Evolutionary conservation across 2,329 filamentous ascomycete genomes (phyloP).

Genomic region (Trichophyton benhamiae): DNA sequence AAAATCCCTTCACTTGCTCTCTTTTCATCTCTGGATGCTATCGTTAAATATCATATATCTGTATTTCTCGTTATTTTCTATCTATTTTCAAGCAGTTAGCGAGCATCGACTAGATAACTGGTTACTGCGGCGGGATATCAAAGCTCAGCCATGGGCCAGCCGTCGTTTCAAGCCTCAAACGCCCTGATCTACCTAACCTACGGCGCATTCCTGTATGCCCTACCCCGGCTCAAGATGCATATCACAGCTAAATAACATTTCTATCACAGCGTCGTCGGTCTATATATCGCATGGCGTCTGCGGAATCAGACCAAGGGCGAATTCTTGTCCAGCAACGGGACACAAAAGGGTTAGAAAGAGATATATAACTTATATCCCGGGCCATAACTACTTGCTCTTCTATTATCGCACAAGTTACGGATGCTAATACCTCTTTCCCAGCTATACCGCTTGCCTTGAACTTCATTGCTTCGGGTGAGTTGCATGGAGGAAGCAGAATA

Average conservation of each 20-base stretch:
- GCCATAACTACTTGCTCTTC: background rate
- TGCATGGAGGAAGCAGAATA: constrained; percentile 24
- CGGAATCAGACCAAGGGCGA: constrained; percentile 55
- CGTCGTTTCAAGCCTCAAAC: constrained; percentile 65
- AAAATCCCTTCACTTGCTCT: too few relatives aligned
- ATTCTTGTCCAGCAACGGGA: constrained; percentile 64
- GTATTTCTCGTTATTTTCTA: too few relatives aligned
- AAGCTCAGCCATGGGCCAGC: constrained; percentile 51
- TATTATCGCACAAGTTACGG: background rate
- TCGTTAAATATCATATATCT: too few relatives aligned
- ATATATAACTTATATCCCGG: background rate
- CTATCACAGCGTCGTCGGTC: constrained; percentile 47
- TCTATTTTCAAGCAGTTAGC: too few relatives aligned
- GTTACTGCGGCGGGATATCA: background rate
- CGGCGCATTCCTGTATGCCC: constrained; percentile 58
- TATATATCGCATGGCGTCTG: constrained; percentile 44
- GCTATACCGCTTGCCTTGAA: constrained; percentile 72
- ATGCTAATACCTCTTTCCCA: constrained; percentile 26
- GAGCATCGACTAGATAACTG: background rate
- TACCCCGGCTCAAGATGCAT: constrained; percentile 7
- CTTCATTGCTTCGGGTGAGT: constrained; percentile 89
- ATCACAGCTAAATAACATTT: constrained; percentile 4
- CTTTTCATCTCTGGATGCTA: too few relatives aligned
- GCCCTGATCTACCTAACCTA: constrained; percentile 74
- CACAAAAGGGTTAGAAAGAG: constrained; percentile 60